Evolutionary conservation across 441 rosid genomes (phyloP).

Genomic region (Manihot esculenta): DNA sequence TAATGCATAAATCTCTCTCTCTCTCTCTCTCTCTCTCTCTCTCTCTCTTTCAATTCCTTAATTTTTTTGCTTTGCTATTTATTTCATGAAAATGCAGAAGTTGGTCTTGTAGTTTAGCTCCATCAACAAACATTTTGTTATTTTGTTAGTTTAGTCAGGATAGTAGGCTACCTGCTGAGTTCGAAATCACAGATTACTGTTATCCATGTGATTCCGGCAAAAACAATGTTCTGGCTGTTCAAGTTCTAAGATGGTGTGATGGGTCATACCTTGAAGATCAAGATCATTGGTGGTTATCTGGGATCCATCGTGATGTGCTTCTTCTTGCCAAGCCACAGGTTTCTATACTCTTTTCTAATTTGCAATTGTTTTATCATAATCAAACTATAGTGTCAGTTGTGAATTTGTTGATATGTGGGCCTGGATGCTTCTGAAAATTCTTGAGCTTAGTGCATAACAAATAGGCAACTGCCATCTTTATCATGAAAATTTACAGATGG

Average conservation of each 20-base stretch:
- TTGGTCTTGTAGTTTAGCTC: conserved; percentile 2
- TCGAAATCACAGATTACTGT: conserved; percentile 90
- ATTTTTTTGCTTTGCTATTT: not conserved
- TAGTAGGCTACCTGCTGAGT: conserved; percentile 97
- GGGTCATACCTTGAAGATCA: conserved; percentile 99
- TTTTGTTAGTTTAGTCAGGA: conserved; percentile 74
- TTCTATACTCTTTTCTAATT: conserved; percentile 13
- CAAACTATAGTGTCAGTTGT: not conserved
- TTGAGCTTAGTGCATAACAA: not conserved
- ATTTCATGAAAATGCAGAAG: not conserved
- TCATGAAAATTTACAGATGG: too few species aligned
- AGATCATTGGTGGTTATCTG: conserved; percentile 99
- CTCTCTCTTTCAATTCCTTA: not conserved
- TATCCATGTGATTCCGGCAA: conserved; percentile 70
- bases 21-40: too few species aligned
- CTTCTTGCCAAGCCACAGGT: conserved; percentile 98
- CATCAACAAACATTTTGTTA: conserved; percentile 26
- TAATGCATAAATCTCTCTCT: conserved; percentile 5
- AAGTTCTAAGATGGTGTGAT: conserved; percentile 99
- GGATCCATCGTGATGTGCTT: conserved; percentile 94
- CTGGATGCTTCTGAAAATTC: not conserved
- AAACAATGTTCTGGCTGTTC: conserved; percentile 88
- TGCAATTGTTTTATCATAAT: not conserved
- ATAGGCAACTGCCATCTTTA: not conserved
- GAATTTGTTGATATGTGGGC: too few species aligned